A percentile compares a stretch with the other conserved stretches of the same genome.
These are phyloP conservation scores for Emmonsia crescens DNA, from an alignment of 2,329 filamentous ascomycete genomes.

Conservation along the genomic window DNA sequence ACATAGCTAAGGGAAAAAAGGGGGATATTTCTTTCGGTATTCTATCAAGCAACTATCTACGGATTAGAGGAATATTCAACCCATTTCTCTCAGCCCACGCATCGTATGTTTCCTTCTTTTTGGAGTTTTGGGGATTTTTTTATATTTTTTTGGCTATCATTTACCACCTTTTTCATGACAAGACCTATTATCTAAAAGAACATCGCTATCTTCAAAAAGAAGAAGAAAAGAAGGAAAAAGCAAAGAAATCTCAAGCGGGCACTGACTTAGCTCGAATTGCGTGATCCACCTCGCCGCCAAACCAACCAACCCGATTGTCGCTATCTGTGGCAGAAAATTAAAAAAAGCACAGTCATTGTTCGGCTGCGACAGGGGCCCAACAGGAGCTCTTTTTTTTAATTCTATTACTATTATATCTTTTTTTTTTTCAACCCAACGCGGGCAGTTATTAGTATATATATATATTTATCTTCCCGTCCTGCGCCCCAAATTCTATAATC, in stretches of 20 bases:
- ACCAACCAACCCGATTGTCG: background rate
- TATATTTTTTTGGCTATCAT: background rate
- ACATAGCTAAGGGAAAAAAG: too few species aligned
- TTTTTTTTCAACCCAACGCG: background rate
- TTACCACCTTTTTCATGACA: background rate
- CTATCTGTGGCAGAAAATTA: background rate
- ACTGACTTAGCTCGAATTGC: background rate
- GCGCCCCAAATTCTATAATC: too few species aligned
- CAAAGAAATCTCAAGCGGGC: background rate
- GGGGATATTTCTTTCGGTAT: too few species aligned
- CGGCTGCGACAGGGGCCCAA: background rate
- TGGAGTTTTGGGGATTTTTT: background rate
- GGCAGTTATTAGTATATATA: background rate
- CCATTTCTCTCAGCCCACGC: background rate
- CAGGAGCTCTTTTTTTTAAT: background rate
- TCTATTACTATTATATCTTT: background rate
- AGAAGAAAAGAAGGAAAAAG: background rate
- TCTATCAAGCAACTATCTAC: too few species aligned
- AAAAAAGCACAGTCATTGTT: background rate
- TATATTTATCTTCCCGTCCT: background rate
- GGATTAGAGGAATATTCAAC: too few species aligned
- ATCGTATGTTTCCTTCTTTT: background rate
- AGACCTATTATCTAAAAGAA: background rate
- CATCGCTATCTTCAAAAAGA: background rate
- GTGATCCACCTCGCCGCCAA: conserved; percentile 3